phyloP scores from a whole-genome alignment of 2,329 filamentous ascomycete species.

The Fulvia fulva region DNA sequence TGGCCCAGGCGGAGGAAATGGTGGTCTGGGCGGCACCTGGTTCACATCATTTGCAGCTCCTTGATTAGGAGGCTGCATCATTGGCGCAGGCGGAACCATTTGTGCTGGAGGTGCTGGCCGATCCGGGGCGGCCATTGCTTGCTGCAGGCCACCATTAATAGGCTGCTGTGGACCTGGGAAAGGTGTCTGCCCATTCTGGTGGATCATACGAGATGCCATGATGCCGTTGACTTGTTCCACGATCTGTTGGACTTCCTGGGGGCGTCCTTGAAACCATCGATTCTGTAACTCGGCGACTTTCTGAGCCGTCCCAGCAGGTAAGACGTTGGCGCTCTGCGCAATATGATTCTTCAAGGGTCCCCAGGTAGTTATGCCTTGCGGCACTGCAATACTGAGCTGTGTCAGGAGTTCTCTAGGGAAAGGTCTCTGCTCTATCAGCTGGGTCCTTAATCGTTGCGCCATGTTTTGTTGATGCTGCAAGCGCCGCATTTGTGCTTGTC shows the following conservation, averaged over 20 bases:
- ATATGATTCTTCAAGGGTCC: constrained; percentile 55
- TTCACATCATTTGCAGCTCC: constrained; percentile 2
- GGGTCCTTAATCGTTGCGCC: constrained; percentile 9
- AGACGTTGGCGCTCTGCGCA: constrained; percentile 41
- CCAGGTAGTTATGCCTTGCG: constrained; percentile 53
- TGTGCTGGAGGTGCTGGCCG: constrained; percentile 37
- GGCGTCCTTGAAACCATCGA: constrained; percentile 25
- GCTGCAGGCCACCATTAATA: constrained; percentile 13
- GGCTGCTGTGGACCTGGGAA: constrained; percentile 22
- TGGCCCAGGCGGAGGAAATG: constrained; percentile 32
- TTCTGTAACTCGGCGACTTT: constrained; percentile 35
- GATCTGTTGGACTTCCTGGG: constrained; percentile 20
- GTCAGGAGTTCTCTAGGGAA: constrained; percentile 16
- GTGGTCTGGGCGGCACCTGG: constrained; percentile 3
- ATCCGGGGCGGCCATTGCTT: constrained; percentile 15
- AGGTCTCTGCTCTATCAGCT: constrained; percentile 17
- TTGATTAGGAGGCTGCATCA: constrained; percentile 15
- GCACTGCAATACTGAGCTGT: constrained; percentile 32
- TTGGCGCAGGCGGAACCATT: constrained; percentile 33
- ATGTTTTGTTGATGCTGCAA: constrained; percentile 14
- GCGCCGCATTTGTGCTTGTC: constrained; percentile 10
- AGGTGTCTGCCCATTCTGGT: constrained; percentile 31
- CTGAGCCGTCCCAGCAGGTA: constrained; percentile 39
- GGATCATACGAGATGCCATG: constrained; percentile 36
- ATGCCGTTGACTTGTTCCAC: constrained; percentile 9